Evolutionary conservation across 1,284 basidiomycete genomes (phyloP).

Genomic region (Schizopora paradoxa): DNA sequence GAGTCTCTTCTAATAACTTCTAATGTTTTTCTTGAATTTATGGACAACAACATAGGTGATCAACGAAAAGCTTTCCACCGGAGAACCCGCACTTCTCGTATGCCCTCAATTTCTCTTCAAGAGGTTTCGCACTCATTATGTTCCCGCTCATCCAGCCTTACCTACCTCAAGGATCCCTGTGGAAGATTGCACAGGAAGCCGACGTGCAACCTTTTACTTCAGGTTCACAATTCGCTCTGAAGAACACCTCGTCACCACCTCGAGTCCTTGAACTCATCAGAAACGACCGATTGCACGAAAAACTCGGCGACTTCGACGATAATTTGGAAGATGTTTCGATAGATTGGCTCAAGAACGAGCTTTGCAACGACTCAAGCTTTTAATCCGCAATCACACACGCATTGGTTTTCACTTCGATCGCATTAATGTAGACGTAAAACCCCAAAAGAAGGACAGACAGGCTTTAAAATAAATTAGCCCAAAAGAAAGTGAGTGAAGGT

Average conservation of each 20-base stretch:
- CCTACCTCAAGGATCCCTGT: conserved; percentile 35
- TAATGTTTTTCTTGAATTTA: conserved; percentile 10
- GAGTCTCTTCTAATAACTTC: conserved; percentile 20
- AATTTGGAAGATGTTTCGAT: conserved; percentile 69
- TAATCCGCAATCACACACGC: too few relatives aligned
- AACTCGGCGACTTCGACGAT: conserved; percentile 73
- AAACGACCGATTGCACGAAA: conserved; percentile 41
- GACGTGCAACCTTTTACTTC: conserved; percentile 35
- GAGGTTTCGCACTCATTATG: conserved; percentile 8
- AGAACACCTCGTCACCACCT: conserved; percentile 36
- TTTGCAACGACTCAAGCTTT: conserved; percentile 35
- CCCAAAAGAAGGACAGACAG: too few relatives aligned
- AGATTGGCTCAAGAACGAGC: conserved; percentile 56
- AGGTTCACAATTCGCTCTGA: conserved; percentile 42
- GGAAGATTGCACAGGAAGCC: conserved; percentile 34
- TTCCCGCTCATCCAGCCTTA: conserved; percentile 38
- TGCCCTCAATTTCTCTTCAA: conserved; percentile 23
- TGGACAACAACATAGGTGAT: conserved; percentile 59
- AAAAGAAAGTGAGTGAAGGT: too few relatives aligned
- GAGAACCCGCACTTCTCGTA: conserved; percentile 51
- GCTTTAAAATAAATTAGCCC: too few relatives aligned
- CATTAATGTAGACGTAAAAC: too few relatives aligned
- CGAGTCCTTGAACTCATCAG: conserved; percentile 44
- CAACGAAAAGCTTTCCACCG: conserved; percentile 45
- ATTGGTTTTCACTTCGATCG: too few relatives aligned